Evolutionary conservation across 345 rosid genomes (phyloP).

Genomic region (Ailanthus altissimus): DNA sequence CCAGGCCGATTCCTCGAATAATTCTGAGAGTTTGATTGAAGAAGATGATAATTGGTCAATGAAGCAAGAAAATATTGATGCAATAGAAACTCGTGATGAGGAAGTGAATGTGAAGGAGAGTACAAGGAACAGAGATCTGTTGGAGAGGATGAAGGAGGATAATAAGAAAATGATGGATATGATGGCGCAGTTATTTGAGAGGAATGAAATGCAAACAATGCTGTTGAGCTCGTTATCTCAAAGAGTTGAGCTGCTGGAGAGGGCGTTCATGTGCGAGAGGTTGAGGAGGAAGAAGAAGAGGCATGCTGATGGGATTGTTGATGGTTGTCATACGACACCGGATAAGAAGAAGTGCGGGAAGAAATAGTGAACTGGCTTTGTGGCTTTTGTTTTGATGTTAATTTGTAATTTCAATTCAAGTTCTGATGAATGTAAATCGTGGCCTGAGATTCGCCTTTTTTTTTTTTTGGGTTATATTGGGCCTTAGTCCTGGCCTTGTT

Average conservation of each 20-base stretch:
- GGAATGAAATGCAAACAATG: conserved; percentile 49
- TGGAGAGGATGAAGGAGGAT: conserved; percentile 58
- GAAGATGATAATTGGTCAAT: background rate
- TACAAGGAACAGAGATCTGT: conserved; percentile 32
- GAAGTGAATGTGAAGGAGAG: background rate
- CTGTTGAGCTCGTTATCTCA: conserved; percentile 43
- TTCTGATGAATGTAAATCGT: background rate
- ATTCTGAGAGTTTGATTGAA: conserved; percentile 10
- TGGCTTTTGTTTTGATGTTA: background rate
- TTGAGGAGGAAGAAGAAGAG: conserved; percentile 45
- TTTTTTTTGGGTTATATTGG: background rate
- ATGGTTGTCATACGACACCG: conserved; percentile 6
- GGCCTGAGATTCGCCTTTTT: background rate
- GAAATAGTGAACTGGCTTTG: background rate
- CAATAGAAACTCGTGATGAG: background rate
- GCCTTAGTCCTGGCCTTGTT: too few species aligned
- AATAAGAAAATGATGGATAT: conserved; percentile 56
- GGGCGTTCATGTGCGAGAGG: conserved; percentile 46
- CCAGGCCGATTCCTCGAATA: conserved; percentile 25
- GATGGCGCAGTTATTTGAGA: conserved; percentile 50
- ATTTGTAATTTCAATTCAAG: background rate
- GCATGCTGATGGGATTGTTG: conserved; percentile 17
- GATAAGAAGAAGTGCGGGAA: conserved; percentile 24
- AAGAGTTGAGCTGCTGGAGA: conserved; percentile 62
- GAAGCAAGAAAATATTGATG: background rate